Base-by-base conservation (phyloP, 805 yeast genomes). In the Blastobotrys americana region DNA sequence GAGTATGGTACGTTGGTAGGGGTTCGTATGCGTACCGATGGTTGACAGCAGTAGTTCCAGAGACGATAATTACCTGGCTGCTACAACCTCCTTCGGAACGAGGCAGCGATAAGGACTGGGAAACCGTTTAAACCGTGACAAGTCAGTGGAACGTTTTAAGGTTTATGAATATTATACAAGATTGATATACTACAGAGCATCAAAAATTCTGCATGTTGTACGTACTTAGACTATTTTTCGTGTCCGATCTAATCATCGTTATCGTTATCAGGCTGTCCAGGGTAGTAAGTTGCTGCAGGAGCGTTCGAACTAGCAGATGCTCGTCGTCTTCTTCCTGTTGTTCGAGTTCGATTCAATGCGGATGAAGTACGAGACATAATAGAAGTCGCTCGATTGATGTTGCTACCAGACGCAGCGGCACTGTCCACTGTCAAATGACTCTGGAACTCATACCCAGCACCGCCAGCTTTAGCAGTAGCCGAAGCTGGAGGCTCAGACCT, bases 21-120 rank as follows among this genome's bases (percentile, higher is more conserved):
- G 66, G 66, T 5, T 51, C 64, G 33, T 49, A 50, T 31, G 46
- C 58, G 3, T 65, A 65, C 49, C 59, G 57, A 37, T 45, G 52
- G 45, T 44, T 65, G 23, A 42, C 58, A 1, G 36, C 43, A 21
- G 42, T 45, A 41, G 35, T 56, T 3, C 68, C 69, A 2, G 68
- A 65, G 43, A 18, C 54, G n/a, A 36, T 56, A 17, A 44, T 65
- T 35, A 38, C 76, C 19, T 60, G 61, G 50, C 66, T 66, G 39
- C 69, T 72, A 54, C 67, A 43, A 23, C 57, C 60, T 10, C 46
- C 54, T 19, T 19, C 16, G 39, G 27, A 28, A 22, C 33, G 27
- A 10, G n/a, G n/a, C n/a, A n/a, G n/a, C n/a, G 55, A 53, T 20
- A 31, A 43, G 8, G 56, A 44, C 18, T 54, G 58, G 58, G 56